Percentiles rank a stretch among this genome's conserved stretches.
Evolutionary conservation across 1,284 basidiomycete species (phyloP).

Genomic region (Papiliotrema nemorosa): DNA sequence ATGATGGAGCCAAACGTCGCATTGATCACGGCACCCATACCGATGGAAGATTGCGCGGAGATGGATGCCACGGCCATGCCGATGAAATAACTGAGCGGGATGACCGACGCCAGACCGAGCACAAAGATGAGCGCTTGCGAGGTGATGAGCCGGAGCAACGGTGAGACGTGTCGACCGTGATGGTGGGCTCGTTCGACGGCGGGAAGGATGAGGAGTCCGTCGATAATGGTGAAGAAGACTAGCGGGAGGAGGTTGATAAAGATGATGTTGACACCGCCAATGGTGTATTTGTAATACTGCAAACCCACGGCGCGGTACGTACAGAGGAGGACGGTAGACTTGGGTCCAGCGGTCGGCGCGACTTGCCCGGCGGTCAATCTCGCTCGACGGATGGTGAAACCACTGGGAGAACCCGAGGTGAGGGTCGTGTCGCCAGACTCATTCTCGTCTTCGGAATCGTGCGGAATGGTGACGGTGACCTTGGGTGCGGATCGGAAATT

Average conservation of each 20-base stretch:
- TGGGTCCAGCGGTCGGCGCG: conserved; percentile 65
- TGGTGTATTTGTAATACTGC: conserved; percentile 98
- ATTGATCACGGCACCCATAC: conserved; percentile 99
- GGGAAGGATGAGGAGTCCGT: conserved; percentile 78
- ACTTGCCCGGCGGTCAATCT: conserved; percentile 66
- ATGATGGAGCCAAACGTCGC: conserved; percentile 98
- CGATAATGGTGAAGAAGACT: conserved; percentile 93
- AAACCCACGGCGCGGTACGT: conserved; percentile 87
- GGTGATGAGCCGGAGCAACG: conserved; percentile 65
- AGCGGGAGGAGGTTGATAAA: conserved; percentile 94
- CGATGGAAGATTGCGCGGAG: conserved; percentile 94
- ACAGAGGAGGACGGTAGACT: conserved; percentile 86
- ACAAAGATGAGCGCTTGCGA: conserved; percentile 79
- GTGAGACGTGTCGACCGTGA: conserved; percentile 25
- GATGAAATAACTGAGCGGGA: conserved; percentile 97
- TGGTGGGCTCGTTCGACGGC: conserved; percentile 63
- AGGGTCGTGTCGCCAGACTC: conserved; percentile 22
- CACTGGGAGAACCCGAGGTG: conserved; percentile 9
- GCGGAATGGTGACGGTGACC: conserved; percentile 30
- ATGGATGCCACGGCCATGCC: conserved; percentile 99
- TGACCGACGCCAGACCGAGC: conserved; percentile 82
- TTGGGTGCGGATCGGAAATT: conserved; percentile 68
- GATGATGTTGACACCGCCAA: conserved; percentile 97
- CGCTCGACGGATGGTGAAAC: conserved; percentile 59
- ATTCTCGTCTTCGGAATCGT: conserved; percentile 8